These are phyloP conservation scores for Pythium periplocum DNA, from an alignment of 352 stramenopile species.

Conservation along the genomic window DNA sequence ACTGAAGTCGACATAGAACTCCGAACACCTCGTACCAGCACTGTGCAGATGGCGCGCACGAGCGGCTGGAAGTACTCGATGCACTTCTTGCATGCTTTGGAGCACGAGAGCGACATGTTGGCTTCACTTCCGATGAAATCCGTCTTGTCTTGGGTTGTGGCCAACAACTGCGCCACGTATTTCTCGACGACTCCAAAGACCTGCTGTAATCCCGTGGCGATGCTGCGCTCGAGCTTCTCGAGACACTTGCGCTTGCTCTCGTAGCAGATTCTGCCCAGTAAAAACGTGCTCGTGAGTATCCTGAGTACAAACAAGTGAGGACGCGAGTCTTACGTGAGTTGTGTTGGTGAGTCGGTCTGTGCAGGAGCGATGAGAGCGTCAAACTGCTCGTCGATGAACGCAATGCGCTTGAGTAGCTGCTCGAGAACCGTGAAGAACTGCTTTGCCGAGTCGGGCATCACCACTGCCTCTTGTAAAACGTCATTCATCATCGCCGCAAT, in stretches of 20 bases:
- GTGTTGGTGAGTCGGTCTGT: constrained; percentile 48
- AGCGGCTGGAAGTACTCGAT: constrained; percentile 71
- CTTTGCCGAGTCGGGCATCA: constrained; percentile 45
- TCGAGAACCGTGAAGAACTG: constrained; percentile 69
- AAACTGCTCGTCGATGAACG: constrained; percentile 63
- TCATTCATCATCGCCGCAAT: constrained; percentile 40
- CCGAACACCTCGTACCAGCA: constrained; percentile 35
- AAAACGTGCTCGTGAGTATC: too few species aligned
- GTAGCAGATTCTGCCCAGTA: constrained; percentile 52
- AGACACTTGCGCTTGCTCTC: constrained; percentile 69
- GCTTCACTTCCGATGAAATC: constrained; percentile 73
- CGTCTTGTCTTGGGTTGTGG: constrained; percentile 54
- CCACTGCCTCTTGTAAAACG: constrained; percentile 58
- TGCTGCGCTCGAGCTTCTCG: constrained; percentile 51
- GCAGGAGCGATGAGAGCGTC: constrained; percentile 30
- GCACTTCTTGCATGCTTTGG: constrained; percentile 59
- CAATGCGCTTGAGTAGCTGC: constrained; percentile 52
- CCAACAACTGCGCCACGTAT: constrained; percentile 37
- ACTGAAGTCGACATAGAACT: too few species aligned
- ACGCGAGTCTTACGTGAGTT: constrained; percentile 54
- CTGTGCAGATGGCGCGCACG: constrained; percentile 35
- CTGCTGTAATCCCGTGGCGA: constrained; percentile 42
- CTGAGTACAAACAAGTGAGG: not conserved
- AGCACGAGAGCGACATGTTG: constrained; percentile 70
- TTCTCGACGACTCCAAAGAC: constrained; percentile 68